These are phyloP conservation scores for Cadophora malorum DNA, from an alignment of 2,329 filamentous ascomycete species.

Conservation along the genomic window DNA sequence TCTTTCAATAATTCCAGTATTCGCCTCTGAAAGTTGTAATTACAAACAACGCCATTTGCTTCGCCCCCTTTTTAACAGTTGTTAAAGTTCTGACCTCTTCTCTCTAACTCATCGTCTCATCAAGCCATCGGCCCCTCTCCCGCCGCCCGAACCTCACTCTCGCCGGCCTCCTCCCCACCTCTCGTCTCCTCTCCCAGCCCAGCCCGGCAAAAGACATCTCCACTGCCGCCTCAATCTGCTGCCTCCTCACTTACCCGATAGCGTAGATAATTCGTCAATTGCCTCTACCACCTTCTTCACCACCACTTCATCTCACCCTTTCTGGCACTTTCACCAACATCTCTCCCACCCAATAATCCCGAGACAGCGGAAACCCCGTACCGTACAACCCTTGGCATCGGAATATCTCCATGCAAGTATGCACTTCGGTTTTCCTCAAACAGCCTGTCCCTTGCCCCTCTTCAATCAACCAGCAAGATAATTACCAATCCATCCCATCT, in stretches of 20 bases:
- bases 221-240: not conserved
- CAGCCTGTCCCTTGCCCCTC: not conserved
- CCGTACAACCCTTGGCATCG: constrained; percentile 9
- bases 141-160: constrained; percentile 1
- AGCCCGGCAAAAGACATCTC: not conserved
- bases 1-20: not conserved
- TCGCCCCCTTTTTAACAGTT: not conserved
- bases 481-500: constrained; percentile 6
- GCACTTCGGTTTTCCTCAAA: constrained; percentile 4
- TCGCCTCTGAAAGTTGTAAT: not conserved
- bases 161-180: not conserved
- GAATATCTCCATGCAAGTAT: constrained; percentile 6
- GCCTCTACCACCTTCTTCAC: too few species aligned
- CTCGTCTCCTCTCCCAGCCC: not conserved
- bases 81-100: not conserved
- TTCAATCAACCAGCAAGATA: not conserved
- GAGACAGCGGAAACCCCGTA: constrained; percentile 9
- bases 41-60: constrained; percentile 1
- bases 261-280: constrained; percentile 6
- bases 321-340: too few species aligned
- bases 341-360: not conserved
- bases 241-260: too few species aligned
- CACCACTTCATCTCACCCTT: too few species aligned
- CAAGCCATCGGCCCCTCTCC: not conserved
- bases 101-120: too few species aligned